Evolutionary conservation across 1,284 basidiomycete species (phyloP).

Genomic region (Caloboletus firmus): DNA sequence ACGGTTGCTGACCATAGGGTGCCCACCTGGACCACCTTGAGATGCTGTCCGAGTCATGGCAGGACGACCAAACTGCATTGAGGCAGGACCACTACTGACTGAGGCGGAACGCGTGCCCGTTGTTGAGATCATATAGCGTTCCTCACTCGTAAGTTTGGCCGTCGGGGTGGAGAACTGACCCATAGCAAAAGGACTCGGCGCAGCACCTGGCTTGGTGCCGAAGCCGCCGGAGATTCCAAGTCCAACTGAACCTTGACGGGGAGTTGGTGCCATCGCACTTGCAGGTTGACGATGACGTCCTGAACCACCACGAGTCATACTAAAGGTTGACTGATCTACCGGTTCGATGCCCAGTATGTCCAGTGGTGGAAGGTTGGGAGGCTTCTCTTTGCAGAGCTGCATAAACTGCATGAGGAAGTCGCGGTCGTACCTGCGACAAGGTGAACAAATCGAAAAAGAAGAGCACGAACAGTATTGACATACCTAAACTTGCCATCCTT

Average conservation of each 20-base stretch:
- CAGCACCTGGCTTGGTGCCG: constrained; percentile 43
- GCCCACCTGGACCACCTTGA: constrained; percentile 61
- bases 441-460: constrained; percentile 7
- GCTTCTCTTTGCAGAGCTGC: constrained; percentile 93
- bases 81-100: constrained; percentile 42
- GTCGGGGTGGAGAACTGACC: constrained; percentile 68
- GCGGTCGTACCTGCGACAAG: constrained; percentile 81
- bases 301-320: constrained; percentile 55
- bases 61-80: constrained; percentile 50
- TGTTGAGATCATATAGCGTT: constrained; percentile 60
- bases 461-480: constrained; percentile 2
- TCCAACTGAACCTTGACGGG: constrained; percentile 55
- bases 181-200: constrained; percentile 56
- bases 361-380: constrained; percentile 84
- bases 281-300: constrained; percentile 53
- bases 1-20: constrained; percentile 54
- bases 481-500: constrained; percentile 90
- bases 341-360: constrained; percentile 92
- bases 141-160: constrained; percentile 68
- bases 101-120: constrained; percentile 46
- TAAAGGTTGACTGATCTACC: constrained; percentile 50
- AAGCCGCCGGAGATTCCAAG: constrained; percentile 48
- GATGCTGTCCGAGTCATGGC: constrained; percentile 75
- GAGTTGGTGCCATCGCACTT: constrained; percentile 40
- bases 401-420: constrained; percentile 99